These are phyloP conservation scores for Croton setiger DNA, from an alignment of 441 rosid genomes.

Conservation along the genomic window DNA sequence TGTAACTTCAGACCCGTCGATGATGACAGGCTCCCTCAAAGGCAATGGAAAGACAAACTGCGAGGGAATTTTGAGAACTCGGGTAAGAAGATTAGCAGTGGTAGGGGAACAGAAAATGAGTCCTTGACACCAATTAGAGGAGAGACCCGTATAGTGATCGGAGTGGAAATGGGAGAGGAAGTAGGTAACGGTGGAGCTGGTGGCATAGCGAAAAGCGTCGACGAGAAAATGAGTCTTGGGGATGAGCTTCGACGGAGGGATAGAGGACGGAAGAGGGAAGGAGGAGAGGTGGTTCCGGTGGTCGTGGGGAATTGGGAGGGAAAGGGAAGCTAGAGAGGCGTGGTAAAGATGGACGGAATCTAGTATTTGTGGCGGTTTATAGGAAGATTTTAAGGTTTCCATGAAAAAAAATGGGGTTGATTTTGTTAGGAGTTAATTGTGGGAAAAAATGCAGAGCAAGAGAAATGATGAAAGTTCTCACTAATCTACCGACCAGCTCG, in stretches of 20 bases:
- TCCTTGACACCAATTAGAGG: slow-evolving; percentile 67
- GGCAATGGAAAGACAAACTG: slow-evolving; percentile 53
- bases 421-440: slow-evolving; percentile 1
- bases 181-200: slow-evolving; percentile 46
- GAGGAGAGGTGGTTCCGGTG: slow-evolving; percentile 22
- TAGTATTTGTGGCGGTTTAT: slow-evolving; percentile 35
- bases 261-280: slow-evolving; percentile 28
- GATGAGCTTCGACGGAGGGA: slow-evolving; percentile 57
- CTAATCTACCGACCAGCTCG: too few species aligned
- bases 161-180: slow-evolving; percentile 94
- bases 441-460: not conserved
- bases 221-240: slow-evolving; percentile 73
- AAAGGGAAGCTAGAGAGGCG: slow-evolving; percentile 21
- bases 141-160: slow-evolving; percentile 78
- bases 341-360: slow-evolving; percentile 50
- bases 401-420: not conserved
- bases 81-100: slow-evolving; percentile 56
- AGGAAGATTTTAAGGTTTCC: not conserved
- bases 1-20: slow-evolving; percentile 65
- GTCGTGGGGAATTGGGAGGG: slow-evolving; percentile 28
- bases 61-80: slow-evolving; percentile 45
- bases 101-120: slow-evolving; percentile 64
- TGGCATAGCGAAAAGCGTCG: slow-evolving; percentile 66
- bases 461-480: too few species aligned
- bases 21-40: slow-evolving; percentile 28